These are phyloP conservation scores for Citrus cavaleriei DNA, from an alignment of 345 rosid species.

Conservation along the genomic window DNA sequence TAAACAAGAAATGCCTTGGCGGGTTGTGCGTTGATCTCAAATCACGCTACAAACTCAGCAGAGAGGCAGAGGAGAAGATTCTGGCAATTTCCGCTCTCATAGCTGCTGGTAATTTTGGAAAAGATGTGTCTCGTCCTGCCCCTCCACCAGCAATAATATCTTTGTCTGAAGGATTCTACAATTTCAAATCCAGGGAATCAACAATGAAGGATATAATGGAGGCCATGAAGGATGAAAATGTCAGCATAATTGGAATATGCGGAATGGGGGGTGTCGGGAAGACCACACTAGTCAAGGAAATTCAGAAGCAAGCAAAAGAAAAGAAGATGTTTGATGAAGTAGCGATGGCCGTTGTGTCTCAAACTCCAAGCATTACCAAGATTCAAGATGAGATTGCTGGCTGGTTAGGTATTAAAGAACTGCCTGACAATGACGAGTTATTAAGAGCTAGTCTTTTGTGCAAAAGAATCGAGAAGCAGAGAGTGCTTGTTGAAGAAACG, in stretches of 20 bases:
- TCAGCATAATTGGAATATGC: constrained; percentile 10
- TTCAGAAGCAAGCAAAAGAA: background rate
- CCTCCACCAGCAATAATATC: background rate
- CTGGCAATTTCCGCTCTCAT: background rate
- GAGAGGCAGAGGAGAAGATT: background rate
- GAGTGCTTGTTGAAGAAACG: constrained; percentile 14
- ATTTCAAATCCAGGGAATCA: background rate
- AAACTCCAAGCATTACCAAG: background rate
- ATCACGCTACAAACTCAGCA: background rate
- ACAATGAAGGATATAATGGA: background rate
- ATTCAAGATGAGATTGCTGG: constrained; percentile 15
- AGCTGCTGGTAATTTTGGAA: background rate
- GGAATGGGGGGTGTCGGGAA: constrained; percentile 10
- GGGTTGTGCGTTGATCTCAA: background rate
- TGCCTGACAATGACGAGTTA: background rate
- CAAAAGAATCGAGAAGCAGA: background rate
- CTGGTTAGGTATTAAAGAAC: background rate
- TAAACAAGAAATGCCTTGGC: background rate
- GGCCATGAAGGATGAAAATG: background rate
- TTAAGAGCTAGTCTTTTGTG: constrained; percentile 9
- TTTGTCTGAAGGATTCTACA: background rate
- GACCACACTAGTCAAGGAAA: constrained; percentile 16
- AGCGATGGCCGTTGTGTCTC: background rate
- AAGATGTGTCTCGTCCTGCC: constrained; percentile 1
- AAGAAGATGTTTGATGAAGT: constrained; percentile 7